A percentile compares a stretch with the other conserved stretches of the same genome.
phyloP scores from a whole-genome alignment of 495 filamentous ascomycete genomes.

The Xylaria flabelliformis region DNA sequence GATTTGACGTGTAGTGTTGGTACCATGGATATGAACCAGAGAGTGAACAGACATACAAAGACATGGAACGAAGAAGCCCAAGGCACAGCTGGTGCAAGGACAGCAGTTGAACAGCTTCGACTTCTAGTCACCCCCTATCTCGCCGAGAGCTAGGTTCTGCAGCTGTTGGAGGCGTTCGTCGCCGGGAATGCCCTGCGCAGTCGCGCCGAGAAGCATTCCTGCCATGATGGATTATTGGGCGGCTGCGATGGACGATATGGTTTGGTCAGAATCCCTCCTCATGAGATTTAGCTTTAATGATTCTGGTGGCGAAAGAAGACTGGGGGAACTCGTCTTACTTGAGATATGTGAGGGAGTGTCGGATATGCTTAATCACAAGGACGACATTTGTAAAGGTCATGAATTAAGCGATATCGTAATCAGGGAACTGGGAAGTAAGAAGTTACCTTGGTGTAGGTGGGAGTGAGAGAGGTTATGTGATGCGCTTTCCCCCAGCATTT shows the following conservation, averaged over 20 bases:
- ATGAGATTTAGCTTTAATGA: background rate
- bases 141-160: slow-evolving; percentile 25
- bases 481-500: background rate
- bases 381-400: background rate
- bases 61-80: slow-evolving; percentile 55
- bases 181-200: background rate
- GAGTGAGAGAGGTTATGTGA: background rate
- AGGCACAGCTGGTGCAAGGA: slow-evolving; percentile 37
- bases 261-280: background rate
- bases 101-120: slow-evolving; percentile 39
- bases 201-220: slow-evolving; percentile 8
- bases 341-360: background rate
- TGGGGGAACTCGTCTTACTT: background rate
- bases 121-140: slow-evolving; percentile 30
- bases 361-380: background rate
- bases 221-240: background rate
- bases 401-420: background rate
- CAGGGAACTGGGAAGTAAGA: background rate
- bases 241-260: too few relatives aligned
- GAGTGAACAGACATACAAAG: slow-evolving; percentile 28
- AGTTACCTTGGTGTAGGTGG: background rate
- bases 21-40: too few relatives aligned
- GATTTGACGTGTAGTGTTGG: background rate
- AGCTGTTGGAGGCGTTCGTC: slow-evolving; percentile 18
- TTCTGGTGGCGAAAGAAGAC: too few relatives aligned